Conservation (phyloP, 306 rosid genomes). For the Begonia loranthoides region DNA sequence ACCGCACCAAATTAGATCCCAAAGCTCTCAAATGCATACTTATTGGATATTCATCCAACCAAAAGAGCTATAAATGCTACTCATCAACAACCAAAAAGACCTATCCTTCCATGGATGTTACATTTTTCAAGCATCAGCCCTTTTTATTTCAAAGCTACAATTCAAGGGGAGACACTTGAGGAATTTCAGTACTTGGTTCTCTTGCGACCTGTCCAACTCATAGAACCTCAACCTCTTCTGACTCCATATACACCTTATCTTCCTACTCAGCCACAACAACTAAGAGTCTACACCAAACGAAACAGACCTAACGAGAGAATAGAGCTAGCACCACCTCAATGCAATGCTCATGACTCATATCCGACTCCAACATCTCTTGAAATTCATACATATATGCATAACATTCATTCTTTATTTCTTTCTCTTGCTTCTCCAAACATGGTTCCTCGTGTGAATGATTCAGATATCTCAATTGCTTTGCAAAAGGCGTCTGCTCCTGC, state of each 20-base stretch:
- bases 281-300: neutral
- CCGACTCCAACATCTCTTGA: neutral
- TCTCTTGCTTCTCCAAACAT: too few relatives aligned
- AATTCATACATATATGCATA: neutral
- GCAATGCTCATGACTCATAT: neutral
- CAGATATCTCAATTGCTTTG: neutral
- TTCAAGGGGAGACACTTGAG: constrained; percentile 1
- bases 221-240: neutral
- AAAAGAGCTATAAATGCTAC: neutral
- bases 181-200: neutral
- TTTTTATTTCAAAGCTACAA: neutral
- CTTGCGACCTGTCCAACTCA: too few relatives aligned
- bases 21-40: too few relatives aligned
- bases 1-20: too few relatives aligned
- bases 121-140: neutral
- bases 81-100: neutral
- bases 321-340: neutral
- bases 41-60: neutral
- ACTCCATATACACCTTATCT: neutral
- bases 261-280: neutral
- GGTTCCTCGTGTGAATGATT: neutral
- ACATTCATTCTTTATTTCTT: too few relatives aligned
- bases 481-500: neutral
- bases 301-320: neutral
- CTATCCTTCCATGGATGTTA: neutral